Conservation (phyloP, 139 green algal species). For the Pseudopediastrum boryanum region DNA sequence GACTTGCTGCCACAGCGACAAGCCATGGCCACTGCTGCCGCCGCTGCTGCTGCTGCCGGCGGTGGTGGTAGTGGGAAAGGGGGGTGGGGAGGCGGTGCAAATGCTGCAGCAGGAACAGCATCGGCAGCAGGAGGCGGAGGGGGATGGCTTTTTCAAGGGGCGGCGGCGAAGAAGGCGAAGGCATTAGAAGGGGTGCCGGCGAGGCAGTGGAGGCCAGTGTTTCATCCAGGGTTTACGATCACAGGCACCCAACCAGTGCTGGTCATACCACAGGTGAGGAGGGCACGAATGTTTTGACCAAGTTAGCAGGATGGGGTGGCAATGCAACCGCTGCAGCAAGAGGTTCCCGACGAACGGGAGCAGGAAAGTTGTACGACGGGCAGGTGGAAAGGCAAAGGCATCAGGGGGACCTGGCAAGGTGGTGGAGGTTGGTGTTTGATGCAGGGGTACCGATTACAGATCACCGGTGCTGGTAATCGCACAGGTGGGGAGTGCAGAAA, state of each 20-base stretch:
- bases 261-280: conserved; percentile 48
- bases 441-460: too few relatives aligned
- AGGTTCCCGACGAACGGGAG: too few relatives aligned
- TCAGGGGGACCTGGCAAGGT: too few relatives aligned
- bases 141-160: background rate
- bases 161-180: background rate
- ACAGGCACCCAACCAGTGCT: conserved; percentile 48
- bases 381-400: too few relatives aligned
- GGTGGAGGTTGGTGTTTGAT: too few relatives aligned
- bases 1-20: too few relatives aligned
- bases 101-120: background rate
- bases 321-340: too few relatives aligned
- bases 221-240: conserved; percentile 51
- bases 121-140: background rate
- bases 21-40: background rate
- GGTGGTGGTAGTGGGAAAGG: background rate
- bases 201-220: conserved; percentile 31
- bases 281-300: too few relatives aligned
- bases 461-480: too few relatives aligned
- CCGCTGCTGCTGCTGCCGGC: conserved; percentile 2
- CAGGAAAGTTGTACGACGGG: too few relatives aligned
- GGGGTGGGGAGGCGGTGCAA: background rate
- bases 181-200: background rate
- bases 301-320: too few relatives aligned
- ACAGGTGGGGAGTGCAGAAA: too few relatives aligned